A percentile compares a stretch with the other conserved stretches of the same genome.
phyloP scores from a whole-genome alignment of 2,329 filamentous ascomycete genomes.

The Neofusicoccum kwambonambiense region DNA sequence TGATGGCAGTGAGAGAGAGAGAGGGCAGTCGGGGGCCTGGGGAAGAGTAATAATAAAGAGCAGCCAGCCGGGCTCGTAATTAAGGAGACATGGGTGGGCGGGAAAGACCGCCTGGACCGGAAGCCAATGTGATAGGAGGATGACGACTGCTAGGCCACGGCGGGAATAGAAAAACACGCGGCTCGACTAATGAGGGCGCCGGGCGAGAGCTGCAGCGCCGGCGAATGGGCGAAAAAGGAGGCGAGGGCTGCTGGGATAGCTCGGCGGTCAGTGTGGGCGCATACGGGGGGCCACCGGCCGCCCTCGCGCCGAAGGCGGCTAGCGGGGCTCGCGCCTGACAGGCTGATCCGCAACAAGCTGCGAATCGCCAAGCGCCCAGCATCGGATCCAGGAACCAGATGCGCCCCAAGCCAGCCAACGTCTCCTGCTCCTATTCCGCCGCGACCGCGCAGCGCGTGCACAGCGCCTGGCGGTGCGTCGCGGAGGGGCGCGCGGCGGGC shows the following conservation, averaged over 20 bases:
- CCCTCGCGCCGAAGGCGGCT: not conserved
- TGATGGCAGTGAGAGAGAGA: not conserved
- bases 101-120: constrained; percentile 9
- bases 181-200: constrained; percentile 15
- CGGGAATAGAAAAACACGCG: constrained; percentile 12
- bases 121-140: not conserved
- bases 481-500: not conserved
- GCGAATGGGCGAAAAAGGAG: constrained; percentile 15
- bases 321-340: constrained; percentile 2
- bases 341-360: constrained; percentile 18
- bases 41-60: constrained; percentile 17
- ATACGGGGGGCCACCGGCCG: too few relatives aligned
- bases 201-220: not conserved
- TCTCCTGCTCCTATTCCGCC: constrained; percentile 11
- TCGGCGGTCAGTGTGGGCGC: constrained; percentile 16
- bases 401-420: not conserved
- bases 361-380: constrained; percentile 15
- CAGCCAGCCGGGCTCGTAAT: not conserved
- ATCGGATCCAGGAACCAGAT: constrained; percentile 1
- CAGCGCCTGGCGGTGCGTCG: not conserved
- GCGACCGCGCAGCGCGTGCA: constrained; percentile 1
- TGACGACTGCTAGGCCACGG: constrained; percentile 17
- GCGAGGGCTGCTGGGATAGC: constrained; percentile 1
- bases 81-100: constrained; percentile 16
- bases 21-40: not conserved